Conservation (phyloP, 345 rosid genomes). For the Hirschfeldia incana region DNA sequence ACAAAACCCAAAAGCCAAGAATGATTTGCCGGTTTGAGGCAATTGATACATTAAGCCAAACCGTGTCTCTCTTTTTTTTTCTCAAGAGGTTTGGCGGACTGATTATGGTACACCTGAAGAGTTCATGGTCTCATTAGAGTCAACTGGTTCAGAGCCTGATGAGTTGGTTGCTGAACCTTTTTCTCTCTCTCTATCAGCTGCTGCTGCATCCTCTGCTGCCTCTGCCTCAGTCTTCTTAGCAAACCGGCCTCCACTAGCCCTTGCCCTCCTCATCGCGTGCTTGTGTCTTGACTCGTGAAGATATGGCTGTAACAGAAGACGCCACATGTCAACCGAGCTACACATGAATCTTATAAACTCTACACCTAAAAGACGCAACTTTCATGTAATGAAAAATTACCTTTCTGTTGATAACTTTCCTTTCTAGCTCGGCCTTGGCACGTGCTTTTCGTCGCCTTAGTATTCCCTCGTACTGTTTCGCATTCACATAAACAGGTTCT, state of each 20-base stretch:
- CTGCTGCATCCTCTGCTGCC: slow-evolving; percentile 40
- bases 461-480: slow-evolving; percentile 93
- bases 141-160: slow-evolving; percentile 37
- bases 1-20: slow-evolving; percentile 43
- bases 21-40: slow-evolving; percentile 42
- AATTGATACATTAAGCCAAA: slow-evolving; percentile 43
- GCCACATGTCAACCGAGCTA: neutral
- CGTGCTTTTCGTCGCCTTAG: slow-evolving; percentile 93
- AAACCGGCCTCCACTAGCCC: slow-evolving; percentile 92
- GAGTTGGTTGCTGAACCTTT: slow-evolving; percentile 37
- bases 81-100: slow-evolving; percentile 23
- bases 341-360: neutral
- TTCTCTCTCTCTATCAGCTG: slow-evolving; percentile 28
- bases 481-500: slow-evolving; percentile 97
- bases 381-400: slow-evolving; percentile 35
- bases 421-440: slow-evolving; percentile 94
- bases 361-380: neutral
- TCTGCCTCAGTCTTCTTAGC: slow-evolving; percentile 69
- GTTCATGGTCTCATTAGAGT: slow-evolving; percentile 15
- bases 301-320: slow-evolving; percentile 63
- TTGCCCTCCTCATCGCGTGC: slow-evolving; percentile 92
- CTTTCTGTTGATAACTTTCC: slow-evolving; percentile 82
- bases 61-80: slow-evolving; percentile 36
- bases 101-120: slow-evolving; percentile 49
- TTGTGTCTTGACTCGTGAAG: slow-evolving; percentile 98